A percentile compares a stretch with the other conserved stretches of the same genome.
phyloP scores from a whole-genome alignment of 2,329 filamentous ascomycete genomes.

The Cytospora paraplurivora region DNA sequence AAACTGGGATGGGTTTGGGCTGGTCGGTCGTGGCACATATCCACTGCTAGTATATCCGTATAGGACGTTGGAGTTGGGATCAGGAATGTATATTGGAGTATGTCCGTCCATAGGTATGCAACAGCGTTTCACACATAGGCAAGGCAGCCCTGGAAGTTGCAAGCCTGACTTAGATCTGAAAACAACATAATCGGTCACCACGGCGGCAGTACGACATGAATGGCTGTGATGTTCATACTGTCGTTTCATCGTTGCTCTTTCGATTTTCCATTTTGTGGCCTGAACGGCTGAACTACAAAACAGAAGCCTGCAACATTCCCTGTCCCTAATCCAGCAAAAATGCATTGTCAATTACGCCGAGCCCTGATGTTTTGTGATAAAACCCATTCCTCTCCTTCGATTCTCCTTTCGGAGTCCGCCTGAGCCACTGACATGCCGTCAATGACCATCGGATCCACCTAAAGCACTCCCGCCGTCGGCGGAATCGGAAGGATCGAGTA shows the following conservation, averaged over 20 bases:
- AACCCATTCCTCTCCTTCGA: slow-evolving; percentile 21
- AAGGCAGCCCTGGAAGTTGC: background rate
- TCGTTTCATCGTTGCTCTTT: slow-evolving; percentile 25
- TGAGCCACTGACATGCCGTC: slow-evolving; percentile 18
- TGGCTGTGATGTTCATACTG: slow-evolving; percentile 5
- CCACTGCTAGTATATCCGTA: background rate
- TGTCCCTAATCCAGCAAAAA: slow-evolving; percentile 30
- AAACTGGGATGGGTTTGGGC: background rate
- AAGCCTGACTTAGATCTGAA: background rate
- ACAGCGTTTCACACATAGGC: background rate
- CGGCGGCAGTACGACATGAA: background rate
- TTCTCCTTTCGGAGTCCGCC: slow-evolving; percentile 14
- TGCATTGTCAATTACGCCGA: slow-evolving; percentile 30
- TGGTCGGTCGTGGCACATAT: background rate
- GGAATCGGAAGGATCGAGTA: slow-evolving; percentile 10
- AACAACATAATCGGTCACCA: background rate
- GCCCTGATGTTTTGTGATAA: slow-evolving; percentile 28
- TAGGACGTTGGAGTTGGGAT: background rate
- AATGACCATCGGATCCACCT: slow-evolving; percentile 4
- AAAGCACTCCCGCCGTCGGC: slow-evolving; percentile 10
- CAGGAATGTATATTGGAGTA: background rate
- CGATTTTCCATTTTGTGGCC: slow-evolving; percentile 23
- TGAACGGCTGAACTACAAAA: slow-evolving; percentile 21
- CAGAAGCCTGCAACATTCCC: slow-evolving; percentile 23
- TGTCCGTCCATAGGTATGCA: background rate